Evolutionary conservation across 192 early-diverging fungal species (phyloP), one percentile per base, ranked within the genome.

Genomic region (Geranomyces michiganensis): DNA sequence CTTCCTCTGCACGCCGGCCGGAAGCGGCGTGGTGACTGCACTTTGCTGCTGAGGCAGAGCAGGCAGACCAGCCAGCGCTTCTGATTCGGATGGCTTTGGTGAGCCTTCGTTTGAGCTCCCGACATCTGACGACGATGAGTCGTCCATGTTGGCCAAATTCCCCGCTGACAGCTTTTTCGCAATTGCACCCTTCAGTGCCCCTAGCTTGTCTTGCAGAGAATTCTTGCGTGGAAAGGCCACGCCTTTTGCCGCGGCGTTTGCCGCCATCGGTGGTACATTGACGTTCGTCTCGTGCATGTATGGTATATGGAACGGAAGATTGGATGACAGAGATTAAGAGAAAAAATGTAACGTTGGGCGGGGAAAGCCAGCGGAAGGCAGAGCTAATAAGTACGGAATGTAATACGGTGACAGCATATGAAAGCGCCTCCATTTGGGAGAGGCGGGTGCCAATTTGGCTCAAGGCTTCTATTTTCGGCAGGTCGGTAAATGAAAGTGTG

Each of bases 171-270:
- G 19, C 46, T 72, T 72, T 30, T 47, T 24, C 0, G n/a, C 19
- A 17, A 72, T 22, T n/a, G 70, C 62, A 29, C 62, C 70, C 14
- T 61, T 60, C 0, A 72, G 17, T 1, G 70, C 59, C 13, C 61
- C 70, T 15, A 72, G 32, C 49, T 72, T 72, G 14, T 72, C 70
- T 19, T 72, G 70, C 17, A 72, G 59, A 8, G 70, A 62, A 10
- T 64, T 64, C 32, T 72, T 72, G 44, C 60, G 68, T 29, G 26
- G 21, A 17, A 7, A 7, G 5, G 19, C 17, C 17, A 7, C 4
- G 26, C 58, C 26, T 9, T 60, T 33, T 2, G 58, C 58, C 24
- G n/a, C 51, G 7, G 51, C 51, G 24, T 53, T 26, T 8, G 58
- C 58, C 2, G 62, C 62, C 62, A 64, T 64, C 41, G 30, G 41